Evolutionary conservation across 176 grass and related monocot species (phyloP).

Genomic region (Avena atlantica): DNA sequence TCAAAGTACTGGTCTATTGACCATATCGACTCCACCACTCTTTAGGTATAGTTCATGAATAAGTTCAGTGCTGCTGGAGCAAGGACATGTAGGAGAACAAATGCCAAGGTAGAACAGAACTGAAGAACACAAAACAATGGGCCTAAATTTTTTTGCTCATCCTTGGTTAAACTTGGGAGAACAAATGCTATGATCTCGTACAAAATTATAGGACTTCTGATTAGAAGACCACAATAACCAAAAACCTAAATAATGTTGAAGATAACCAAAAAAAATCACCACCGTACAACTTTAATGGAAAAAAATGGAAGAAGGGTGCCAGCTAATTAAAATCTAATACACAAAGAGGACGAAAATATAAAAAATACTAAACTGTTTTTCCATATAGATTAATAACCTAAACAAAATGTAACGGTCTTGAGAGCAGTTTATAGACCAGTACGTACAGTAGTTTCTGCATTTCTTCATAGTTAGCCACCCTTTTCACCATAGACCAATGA

Average conservation of each 20-base stretch:
- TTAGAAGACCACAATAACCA: too few species aligned
- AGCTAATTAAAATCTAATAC: slow-evolving; percentile 18
- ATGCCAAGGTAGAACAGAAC: slow-evolving; percentile 93
- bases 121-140: slow-evolving; percentile 67
- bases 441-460: background rate
- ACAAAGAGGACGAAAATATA: background rate
- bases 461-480: slow-evolving; percentile 27
- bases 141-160: too few species aligned
- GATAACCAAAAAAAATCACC: slow-evolving; percentile 9
- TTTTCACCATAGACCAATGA: slow-evolving; percentile 24
- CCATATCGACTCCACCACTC: slow-evolving; percentile 92
- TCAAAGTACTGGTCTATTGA: slow-evolving; percentile 99
- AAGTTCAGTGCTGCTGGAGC: slow-evolving; percentile 92
- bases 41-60: slow-evolving; percentile 93
- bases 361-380: slow-evolving; percentile 1
- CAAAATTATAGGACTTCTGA: too few species aligned
- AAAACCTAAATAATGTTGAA: slow-evolving; percentile 17
- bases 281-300: background rate
- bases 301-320: background rate
- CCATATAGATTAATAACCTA: slow-evolving; percentile 21
- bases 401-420: background rate
- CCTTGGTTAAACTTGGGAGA: too few species aligned
- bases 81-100: slow-evolving; percentile 90
- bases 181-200: too few species aligned
- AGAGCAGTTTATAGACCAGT: slow-evolving; percentile 20